Percentiles rank a stretch among this genome's conserved stretches.
Evolutionary conservation across 2,329 filamentous ascomycete genomes (phyloP).

Genomic region (Hypoxylon sp.): DNA sequence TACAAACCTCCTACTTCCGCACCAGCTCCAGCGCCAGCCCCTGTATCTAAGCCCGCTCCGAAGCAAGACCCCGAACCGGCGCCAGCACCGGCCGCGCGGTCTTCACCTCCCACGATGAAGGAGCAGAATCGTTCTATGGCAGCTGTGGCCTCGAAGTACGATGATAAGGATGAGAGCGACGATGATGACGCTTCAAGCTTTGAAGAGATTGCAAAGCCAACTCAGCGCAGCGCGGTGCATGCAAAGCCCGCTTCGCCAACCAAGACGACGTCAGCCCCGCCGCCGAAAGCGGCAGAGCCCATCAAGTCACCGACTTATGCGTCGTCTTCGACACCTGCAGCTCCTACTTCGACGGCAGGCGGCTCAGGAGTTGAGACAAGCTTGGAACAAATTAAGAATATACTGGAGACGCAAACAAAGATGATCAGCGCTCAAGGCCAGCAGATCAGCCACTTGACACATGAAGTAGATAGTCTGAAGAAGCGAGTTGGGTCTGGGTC

Average conservation of each 20-base stretch:
- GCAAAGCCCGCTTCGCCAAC: slow-evolving; percentile 52
- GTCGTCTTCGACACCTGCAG: slow-evolving; percentile 54
- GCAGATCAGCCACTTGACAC: slow-evolving; percentile 78
- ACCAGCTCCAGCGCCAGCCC: slow-evolving; percentile 60
- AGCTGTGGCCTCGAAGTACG: slow-evolving; percentile 86
- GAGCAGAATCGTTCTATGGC: slow-evolving; percentile 92
- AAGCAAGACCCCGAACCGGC: slow-evolving; percentile 68
- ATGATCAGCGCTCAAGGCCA: slow-evolving; percentile 83
- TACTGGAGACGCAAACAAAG: slow-evolving; percentile 82
- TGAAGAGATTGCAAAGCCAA: slow-evolving; percentile 84
- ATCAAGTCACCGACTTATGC: slow-evolving; percentile 59
- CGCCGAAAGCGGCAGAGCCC: slow-evolving; percentile 62
- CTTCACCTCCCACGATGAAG: slow-evolving; percentile 77
- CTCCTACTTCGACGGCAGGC: slow-evolving; percentile 57
- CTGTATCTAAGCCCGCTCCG: slow-evolving; percentile 63
- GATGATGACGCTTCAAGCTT: slow-evolving; percentile 84
- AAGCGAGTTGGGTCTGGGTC: slow-evolving; percentile 74
- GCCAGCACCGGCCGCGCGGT: slow-evolving; percentile 65
- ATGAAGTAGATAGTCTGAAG: slow-evolving; percentile 86
- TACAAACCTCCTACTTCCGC: slow-evolving; percentile 71
- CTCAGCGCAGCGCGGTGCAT: slow-evolving; percentile 68
- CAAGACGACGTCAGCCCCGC: slow-evolving; percentile 57
- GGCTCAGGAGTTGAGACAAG: slow-evolving; percentile 73
- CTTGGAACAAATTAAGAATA: slow-evolving; percentile 81
- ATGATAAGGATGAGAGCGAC: slow-evolving; percentile 76